A percentile compares a stretch with the other conserved stretches of the same genome.
phyloP scores from a whole-genome alignment of 306 rosid species.

The Vachellia collinsii region DNA sequence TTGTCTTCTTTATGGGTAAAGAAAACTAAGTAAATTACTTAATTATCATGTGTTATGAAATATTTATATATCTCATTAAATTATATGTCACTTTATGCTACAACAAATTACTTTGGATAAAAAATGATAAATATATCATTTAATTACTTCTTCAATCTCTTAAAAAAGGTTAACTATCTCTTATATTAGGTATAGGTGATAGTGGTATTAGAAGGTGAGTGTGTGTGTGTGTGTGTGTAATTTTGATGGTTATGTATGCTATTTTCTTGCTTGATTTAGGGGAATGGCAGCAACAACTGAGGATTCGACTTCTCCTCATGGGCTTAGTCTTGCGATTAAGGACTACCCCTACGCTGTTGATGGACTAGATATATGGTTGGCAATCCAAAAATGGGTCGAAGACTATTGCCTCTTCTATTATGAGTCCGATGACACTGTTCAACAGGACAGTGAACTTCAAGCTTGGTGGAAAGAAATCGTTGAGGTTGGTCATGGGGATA shows the following conservation, averaged over 20 bases:
- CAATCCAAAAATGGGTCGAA: neutral
- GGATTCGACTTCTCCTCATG: neutral
- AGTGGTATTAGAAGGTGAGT: too few species aligned
- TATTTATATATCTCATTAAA: too few species aligned
- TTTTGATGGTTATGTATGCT: neutral
- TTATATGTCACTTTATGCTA: too few species aligned
- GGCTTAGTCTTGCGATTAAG: neutral
- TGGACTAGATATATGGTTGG: slow-evolving; percentile 7
- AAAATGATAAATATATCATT: too few species aligned
- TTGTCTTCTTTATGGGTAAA: too few species aligned
- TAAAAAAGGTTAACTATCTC: too few species aligned
- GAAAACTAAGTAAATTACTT: too few species aligned
- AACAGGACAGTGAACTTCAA: slow-evolving; percentile 1
- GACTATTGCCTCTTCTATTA: neutral
- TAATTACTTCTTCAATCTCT: too few species aligned
- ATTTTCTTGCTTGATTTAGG: neutral
- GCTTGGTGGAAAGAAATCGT: slow-evolving; percentile 4
- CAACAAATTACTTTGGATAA: too few species aligned
- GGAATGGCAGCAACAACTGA: neutral
- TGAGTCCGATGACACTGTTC: neutral
- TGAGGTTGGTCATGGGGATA: neutral
- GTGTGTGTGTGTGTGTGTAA: too few species aligned
- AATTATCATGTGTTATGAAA: too few species aligned
- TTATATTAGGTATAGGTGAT: too few species aligned
- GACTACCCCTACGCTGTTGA: slow-evolving; percentile 7